Conservation (phyloP, 208 protist genomes). For the Crithidia mellificae region DNA sequence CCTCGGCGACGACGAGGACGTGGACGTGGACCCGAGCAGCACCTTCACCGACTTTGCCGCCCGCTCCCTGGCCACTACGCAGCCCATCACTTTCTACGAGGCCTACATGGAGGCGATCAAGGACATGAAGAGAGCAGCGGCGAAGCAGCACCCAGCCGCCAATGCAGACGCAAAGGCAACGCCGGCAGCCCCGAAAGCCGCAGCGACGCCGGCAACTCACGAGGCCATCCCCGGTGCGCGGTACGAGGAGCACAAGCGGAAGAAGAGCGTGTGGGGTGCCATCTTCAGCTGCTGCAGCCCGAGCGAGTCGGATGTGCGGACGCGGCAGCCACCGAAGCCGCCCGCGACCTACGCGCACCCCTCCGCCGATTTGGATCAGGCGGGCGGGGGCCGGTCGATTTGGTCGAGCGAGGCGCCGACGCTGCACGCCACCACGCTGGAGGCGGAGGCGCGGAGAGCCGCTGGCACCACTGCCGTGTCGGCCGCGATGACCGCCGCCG, state of each 20-base stretch:
- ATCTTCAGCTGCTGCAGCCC: slow-evolving; percentile 34
- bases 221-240: no score
- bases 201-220: no score
- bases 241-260: background rate
- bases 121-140: no score
- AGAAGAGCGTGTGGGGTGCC: slow-evolving; percentile 5
- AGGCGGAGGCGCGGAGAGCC: no score
- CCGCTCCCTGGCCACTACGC: background rate
- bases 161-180: background rate
- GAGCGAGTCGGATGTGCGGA: slow-evolving; percentile 1
- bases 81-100: slow-evolving; percentile 27
- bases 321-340: slow-evolving; percentile 6
- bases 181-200: no score
- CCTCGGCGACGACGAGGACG: slow-evolving; percentile 25
- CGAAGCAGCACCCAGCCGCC: background rate
- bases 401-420: background rate
- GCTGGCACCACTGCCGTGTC: no score
- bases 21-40: slow-evolving; percentile 27
- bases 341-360: background rate
- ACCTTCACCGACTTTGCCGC: slow-evolving; percentile 4
- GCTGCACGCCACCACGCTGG: no score
- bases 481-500: no score
- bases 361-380: background rate
- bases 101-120: slow-evolving; percentile 11
- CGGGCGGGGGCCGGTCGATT: background rate